Conservation (phyloP, 139 green algal genomes). For the Deuterostichococcus epilithicus region DNA sequence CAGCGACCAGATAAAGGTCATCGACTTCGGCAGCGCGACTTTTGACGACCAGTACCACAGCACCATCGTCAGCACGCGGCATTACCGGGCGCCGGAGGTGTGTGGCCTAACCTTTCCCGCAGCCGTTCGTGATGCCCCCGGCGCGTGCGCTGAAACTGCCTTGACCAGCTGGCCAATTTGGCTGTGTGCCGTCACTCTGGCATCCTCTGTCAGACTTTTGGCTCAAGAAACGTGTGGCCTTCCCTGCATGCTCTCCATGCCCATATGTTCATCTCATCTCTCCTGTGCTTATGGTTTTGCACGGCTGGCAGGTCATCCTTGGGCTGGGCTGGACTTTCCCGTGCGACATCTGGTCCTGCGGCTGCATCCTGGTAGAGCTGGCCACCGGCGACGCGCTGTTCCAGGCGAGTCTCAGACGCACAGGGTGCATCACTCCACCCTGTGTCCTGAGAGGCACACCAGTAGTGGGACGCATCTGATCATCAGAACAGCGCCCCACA, state of each 20-base stretch:
- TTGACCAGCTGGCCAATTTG: too few species aligned
- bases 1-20: slow-evolving; percentile 71
- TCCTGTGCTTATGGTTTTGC: neutral
- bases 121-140: too few species aligned
- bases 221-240: too few species aligned
- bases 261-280: neutral
- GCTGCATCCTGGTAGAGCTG: slow-evolving; percentile 97
- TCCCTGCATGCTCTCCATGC: neutral
- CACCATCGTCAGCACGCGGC: slow-evolving; percentile 78
- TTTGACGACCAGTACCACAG: slow-evolving; percentile 93
- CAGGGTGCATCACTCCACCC: too few species aligned
- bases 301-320: slow-evolving; percentile 69
- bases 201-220: too few species aligned
- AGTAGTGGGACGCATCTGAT: too few species aligned
- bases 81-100: slow-evolving; percentile 93
- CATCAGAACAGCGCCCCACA: too few species aligned
- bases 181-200: too few species aligned
- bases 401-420: neutral
- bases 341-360: slow-evolving; percentile 92
- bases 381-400: slow-evolving; percentile 87
- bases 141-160: too few species aligned
- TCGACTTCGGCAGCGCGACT: slow-evolving; percentile 96
- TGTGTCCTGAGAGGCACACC: too few species aligned
- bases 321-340: slow-evolving; percentile 89
- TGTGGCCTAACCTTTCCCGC: neutral